Evolutionary conservation across 106 monocot species (phyloP).

Genomic region (Gastrodia elata): DNA sequence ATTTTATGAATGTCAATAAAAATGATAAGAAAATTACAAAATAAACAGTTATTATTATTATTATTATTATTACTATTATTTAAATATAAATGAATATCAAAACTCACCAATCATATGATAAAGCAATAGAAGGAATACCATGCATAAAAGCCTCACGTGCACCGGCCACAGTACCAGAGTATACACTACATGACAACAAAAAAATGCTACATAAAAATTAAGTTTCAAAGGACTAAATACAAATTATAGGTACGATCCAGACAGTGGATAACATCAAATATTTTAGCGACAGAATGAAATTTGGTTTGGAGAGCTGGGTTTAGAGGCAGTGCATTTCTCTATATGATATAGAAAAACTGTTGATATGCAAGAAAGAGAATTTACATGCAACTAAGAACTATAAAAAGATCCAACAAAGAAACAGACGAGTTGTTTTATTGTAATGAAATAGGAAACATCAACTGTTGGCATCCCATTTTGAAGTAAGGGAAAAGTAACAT

Average conservation of each 20-base stretch:
- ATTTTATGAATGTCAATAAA: neutral
- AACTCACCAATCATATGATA: constrained; percentile 86
- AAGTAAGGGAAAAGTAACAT: neutral
- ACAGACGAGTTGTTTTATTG: neutral
- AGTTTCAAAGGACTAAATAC: neutral
- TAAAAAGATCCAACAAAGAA: neutral
- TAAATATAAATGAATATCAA: neutral
- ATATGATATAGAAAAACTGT: neutral
- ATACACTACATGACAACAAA: constrained; percentile 33
- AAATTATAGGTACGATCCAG: neutral
- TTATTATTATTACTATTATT: no score
- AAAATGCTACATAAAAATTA: neutral
- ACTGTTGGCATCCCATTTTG: neutral
- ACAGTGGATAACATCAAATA: neutral
- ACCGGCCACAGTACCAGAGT: constrained; percentile 95
- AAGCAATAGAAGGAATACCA: constrained; percentile 66
- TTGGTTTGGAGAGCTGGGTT: neutral
- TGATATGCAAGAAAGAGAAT: neutral
- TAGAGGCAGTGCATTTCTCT: neutral
- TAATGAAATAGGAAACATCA: neutral
- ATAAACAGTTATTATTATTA: neutral
- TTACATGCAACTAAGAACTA: neutral
- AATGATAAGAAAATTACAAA: neutral
- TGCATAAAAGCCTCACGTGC: constrained; percentile 90
- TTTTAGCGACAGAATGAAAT: neutral